These are phyloP conservation scores for Harringtonia lauricola DNA, from an alignment of 2,329 filamentous ascomycete species.

Conservation along the genomic window DNA sequence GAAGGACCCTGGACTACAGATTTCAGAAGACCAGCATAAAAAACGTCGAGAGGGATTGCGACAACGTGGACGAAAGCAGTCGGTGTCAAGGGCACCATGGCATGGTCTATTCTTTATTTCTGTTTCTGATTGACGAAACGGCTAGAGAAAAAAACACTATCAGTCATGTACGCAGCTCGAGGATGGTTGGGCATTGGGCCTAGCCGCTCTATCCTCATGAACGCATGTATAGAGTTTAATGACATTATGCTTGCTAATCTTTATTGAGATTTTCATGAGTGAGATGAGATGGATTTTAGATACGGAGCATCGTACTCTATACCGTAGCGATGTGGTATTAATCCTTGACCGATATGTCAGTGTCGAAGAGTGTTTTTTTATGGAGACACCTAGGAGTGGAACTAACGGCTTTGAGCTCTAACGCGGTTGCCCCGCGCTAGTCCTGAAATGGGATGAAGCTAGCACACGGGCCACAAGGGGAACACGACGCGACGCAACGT, in stretches of 20 bases:
- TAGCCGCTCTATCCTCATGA: conserved; percentile 4
- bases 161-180: background rate
- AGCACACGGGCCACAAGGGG: conserved; percentile 7
- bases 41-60: background rate
- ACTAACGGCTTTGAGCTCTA: background rate
- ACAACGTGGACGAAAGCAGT: background rate
- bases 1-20: conserved; percentile 1
- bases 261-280: background rate
- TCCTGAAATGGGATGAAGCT: conserved; percentile 5
- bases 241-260: conserved; percentile 7
- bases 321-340: no score
- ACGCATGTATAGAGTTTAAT: conserved; percentile 10
- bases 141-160: background rate
- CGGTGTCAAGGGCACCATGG: background rate
- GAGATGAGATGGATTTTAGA: no score
- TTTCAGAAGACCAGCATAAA: background rate
- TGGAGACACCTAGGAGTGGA: no score
- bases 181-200: background rate
- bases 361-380: no score
- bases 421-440: conserved; percentile 10
- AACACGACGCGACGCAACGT: conserved; percentile 6
- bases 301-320: no score
- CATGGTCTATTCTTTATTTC: background rate
- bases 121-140: background rate
- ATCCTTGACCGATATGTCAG: no score